These are phyloP conservation scores for Penicillium roqueforti DNA, from an alignment of 495 filamentous ascomycete genomes.

Conservation along the genomic window DNA sequence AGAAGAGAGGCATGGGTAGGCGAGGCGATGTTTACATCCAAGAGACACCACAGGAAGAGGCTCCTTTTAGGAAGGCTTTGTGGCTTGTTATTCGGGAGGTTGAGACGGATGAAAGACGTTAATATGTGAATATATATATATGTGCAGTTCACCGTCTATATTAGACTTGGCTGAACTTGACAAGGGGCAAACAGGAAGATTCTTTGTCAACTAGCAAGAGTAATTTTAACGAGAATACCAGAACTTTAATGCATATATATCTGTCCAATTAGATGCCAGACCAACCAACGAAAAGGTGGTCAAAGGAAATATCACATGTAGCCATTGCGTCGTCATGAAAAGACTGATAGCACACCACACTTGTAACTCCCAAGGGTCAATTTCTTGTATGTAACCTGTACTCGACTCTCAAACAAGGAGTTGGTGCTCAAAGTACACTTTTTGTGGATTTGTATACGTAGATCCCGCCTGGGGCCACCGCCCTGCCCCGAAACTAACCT, in stretches of 20 bases:
- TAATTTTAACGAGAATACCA: neutral
- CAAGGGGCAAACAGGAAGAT: neutral
- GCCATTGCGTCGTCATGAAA: neutral
- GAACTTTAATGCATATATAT: neutral
- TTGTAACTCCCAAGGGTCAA: neutral
- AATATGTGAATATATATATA: neutral
- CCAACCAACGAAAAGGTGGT: neutral
- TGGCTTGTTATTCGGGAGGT: constrained; percentile 11
- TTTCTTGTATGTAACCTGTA: neutral
- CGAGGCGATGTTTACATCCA: neutral
- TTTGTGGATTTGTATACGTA: constrained; percentile 7
- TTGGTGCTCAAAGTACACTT: neutral
- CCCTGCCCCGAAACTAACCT: constrained; percentile 4
- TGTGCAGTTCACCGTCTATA: neutral
- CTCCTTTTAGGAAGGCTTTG: constrained; percentile 4
- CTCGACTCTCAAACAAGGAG: constrained; percentile 3
- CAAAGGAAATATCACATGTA: neutral
- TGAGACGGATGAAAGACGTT: neutral
- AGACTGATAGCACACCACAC: neutral
- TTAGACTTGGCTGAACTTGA: neutral
- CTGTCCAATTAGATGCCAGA: neutral
- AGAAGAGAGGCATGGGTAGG: neutral
- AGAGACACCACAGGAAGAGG: neutral
- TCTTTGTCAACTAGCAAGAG: neutral
- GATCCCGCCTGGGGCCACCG: constrained; percentile 11